Base-by-base conservation (phyloP, 441 rosid genomes). In the Populus hybrid region DNA sequence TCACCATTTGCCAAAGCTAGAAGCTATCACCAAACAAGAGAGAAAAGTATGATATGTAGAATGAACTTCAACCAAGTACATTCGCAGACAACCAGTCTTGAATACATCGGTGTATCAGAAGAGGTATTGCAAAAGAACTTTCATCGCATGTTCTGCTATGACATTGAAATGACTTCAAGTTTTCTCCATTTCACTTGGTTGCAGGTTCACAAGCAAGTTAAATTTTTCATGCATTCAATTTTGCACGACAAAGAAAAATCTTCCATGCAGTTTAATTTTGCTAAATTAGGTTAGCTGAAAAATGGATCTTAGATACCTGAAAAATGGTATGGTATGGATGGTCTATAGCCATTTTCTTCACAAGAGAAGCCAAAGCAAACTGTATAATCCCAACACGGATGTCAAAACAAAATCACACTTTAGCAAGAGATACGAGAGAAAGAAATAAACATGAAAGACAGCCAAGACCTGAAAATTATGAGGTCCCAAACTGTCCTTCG, bases 1-100 rank as follows among this genome's bases (percentile, higher is more conserved):
- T 91, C 98, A 85, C 99, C 99, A 76, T 96, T 96, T 80, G 97
- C 98, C 83, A 96, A 83, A 76, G 98, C 99, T 71, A 96, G 91
- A 86, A 96, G 96, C 99, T 96, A 83, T 63, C 69, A 67, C 75
- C 74, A 78, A 77, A 64, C 71, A 2, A 57, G 46, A 67, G 40
- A 75, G 63, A 65, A 73, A 81, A 74, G 69, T 65, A 80, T 32
- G 70, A 78, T 26, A 28, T 74, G 26, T 11, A 16, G 10, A 34
- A 50, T 36, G 40, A 69, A 18, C 26, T 67, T 42, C 71, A 75
- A 71, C 23, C 19, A n/a, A 69, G 16, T 12, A 66, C 12, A 61
- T 70, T 40, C 9, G 32, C 34, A 28, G 11, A 23, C 19, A 61
- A 71, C 23, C 76, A 71, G n/a, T 71, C 66, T 46, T 53, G 32